Evolutionary conservation across 2,329 filamentous ascomycete genomes (phyloP), one percentile per base, ranked within the genome.

Genomic region (Paecilomyces niveus): DNA sequence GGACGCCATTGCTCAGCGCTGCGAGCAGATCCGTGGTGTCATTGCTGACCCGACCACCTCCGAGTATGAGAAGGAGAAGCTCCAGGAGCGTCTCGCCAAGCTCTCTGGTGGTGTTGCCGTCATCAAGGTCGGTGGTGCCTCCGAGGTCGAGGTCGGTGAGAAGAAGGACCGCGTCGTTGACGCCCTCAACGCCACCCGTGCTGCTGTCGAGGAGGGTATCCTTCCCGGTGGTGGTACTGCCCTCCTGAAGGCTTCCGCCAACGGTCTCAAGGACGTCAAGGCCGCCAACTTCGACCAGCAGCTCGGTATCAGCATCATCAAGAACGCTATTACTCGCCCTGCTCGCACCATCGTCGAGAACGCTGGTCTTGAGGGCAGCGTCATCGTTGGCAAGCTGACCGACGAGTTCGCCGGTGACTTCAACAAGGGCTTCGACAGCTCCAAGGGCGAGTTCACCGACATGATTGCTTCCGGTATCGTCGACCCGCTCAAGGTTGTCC

Each of bases 151-250:
- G 84, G 94, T 99, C 59, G 89, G 92, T 67, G 94, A 99, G 87
- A 99, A 99, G 91, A 99, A 99, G 87, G 94, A 99, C 78, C 91
- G 94, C 76, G 96, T 97, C 70, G 94, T 99, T 63, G 94, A 99
- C 79, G 94, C 94, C 61, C 83, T 99, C 62, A 99, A 99, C 80
- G 94, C 94, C 67, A 99, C 94, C 65, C 93, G 94, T 70, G 94
- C 94, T 68, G 94, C 94, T 71, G 94, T 99, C 66, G 94, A 99
- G 85, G 92, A 97, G 81, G 94, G 94, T 80, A 99, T 99, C 78
- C 89, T 99, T 65, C 94, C 94, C 67, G 94, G 94, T 82, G 94
- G 94, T 85, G 94, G 94, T 76, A 99, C 94, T 72, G 94, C 92
- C 71, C 87, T 99, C 56, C 89, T 99, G 80, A 99, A 99, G 88